A percentile compares a stretch with the other conserved stretches of the same genome.
These are phyloP conservation scores for Mycena venus DNA, from an alignment of 768 basidiomycete genomes.

Conservation along the genomic window DNA sequence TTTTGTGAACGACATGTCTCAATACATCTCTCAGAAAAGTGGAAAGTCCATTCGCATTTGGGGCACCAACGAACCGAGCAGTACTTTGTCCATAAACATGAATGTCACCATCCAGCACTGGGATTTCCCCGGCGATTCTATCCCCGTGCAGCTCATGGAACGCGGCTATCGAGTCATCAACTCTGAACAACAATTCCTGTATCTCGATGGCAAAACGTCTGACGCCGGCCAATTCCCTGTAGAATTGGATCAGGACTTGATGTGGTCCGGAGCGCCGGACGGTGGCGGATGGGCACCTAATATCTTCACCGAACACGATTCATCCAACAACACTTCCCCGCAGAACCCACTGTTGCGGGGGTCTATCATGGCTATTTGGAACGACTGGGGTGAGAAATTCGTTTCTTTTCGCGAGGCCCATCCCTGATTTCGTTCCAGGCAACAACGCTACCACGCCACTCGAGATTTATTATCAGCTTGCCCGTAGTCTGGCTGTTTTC, in stretches of 20 bases:
- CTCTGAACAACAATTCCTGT: constrained; percentile 51
- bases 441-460: constrained; percentile 59
- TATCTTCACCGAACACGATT: constrained; percentile 45
- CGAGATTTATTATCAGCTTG: constrained; percentile 59
- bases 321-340: constrained; percentile 48
- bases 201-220: constrained; percentile 52
- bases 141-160: constrained; percentile 48
- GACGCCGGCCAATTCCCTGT: constrained; percentile 48
- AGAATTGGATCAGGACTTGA: constrained; percentile 43
- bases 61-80: constrained; percentile 57
- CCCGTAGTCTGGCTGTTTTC: constrained; percentile 55
- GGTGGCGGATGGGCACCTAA: constrained; percentile 53
- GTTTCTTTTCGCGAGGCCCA: background rate
- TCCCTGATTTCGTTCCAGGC: constrained; percentile 24
- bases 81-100: constrained; percentile 49
- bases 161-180: constrained; percentile 54
- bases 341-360: constrained; percentile 45
- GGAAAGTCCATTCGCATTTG: constrained; percentile 57
- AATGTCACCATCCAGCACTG: constrained; percentile 62
- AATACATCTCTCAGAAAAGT: constrained; percentile 46
- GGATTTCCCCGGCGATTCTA: constrained; percentile 49
- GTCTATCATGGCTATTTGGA: constrained; percentile 55
- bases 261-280: constrained; percentile 47
- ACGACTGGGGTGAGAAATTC: constrained; percentile 51
- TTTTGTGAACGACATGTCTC: constrained; percentile 58